Percentiles rank a stretch among this genome's conserved stretches.
phyloP scores from a whole-genome alignment of 371 early-diverging fungal species.

The Cokeromyces recurvatus region DNA sequence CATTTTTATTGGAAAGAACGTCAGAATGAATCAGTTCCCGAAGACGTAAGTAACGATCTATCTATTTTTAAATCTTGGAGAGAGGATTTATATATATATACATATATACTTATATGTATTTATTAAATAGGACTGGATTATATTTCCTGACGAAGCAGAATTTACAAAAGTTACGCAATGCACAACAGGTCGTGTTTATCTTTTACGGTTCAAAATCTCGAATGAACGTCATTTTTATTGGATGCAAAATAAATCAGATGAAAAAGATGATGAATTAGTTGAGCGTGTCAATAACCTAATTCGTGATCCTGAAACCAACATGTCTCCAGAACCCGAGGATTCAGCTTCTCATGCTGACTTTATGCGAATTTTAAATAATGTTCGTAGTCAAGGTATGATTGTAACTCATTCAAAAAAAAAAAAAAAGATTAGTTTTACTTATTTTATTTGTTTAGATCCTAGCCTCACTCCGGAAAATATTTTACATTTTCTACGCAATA shows the following conservation, averaged over 20 bases:
- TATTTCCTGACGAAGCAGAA: conserved; percentile 77
- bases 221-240: conserved; percentile 73
- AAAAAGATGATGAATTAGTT: conserved; percentile 51
- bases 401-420: too few relatives aligned
- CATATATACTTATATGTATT: too few relatives aligned
- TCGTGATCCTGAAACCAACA: conserved; percentile 34
- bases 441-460: too few relatives aligned
- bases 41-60: conserved; percentile 27
- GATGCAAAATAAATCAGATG: conserved; percentile 68
- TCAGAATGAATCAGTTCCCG: conserved; percentile 29
- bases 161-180: conserved; percentile 59
- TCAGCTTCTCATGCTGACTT: conserved; percentile 19
- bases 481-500: conserved; percentile 42
- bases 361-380: conserved; percentile 19
- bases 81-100: too few relatives aligned
- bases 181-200: conserved; percentile 69
- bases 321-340: conserved; percentile 12
- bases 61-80: too few relatives aligned
- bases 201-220: conserved; percentile 71
- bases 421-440: too few relatives aligned
- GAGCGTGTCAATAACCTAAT: conserved; percentile 55
- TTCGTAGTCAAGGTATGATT: conserved; percentile 16
- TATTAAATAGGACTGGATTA: conserved; percentile 52
- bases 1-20: conserved; percentile 79
- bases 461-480: conserved; percentile 44